Conservation (phyloP, 352 stramenopile genomes). For the Paralagenidium karlingii region DNA sequence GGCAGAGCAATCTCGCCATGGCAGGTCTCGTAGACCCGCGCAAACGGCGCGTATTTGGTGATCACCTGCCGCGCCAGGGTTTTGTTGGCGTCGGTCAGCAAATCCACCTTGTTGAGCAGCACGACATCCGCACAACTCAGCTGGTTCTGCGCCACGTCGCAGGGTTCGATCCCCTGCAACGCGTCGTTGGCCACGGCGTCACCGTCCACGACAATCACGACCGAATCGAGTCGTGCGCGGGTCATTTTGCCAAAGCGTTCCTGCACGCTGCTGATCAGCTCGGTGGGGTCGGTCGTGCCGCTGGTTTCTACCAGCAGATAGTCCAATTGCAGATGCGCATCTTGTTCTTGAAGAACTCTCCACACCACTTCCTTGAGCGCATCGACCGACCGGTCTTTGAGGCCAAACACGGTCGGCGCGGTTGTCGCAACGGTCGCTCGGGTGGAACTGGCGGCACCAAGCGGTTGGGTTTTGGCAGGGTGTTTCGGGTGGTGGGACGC, state of each 20-base stretch:
- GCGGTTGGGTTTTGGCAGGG: slow-evolving; percentile 13
- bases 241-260: slow-evolving; percentile 72
- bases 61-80: slow-evolving; percentile 17
- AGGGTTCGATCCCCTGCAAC: slow-evolving; percentile 8
- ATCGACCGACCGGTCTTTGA: slow-evolving; percentile 16
- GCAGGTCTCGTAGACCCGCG: slow-evolving; percentile 53
- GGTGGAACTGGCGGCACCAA: slow-evolving; percentile 9
- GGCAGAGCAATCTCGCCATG: slow-evolving; percentile 50
- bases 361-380: slow-evolving; percentile 70
- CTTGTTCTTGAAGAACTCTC: slow-evolving; percentile 24
- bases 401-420: slow-evolving; percentile 15
- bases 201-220: slow-evolving; percentile 65
- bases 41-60: slow-evolving; percentile 23
- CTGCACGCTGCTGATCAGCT: slow-evolving; percentile 47
- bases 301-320: slow-evolving; percentile 71
- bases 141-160: slow-evolving; percentile 37
- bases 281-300: slow-evolving; percentile 54
- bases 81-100: slow-evolving; percentile 23
- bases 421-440: slow-evolving; percentile 1
- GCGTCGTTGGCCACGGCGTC: slow-evolving; percentile 44
- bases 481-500: slow-evolving; percentile 14
- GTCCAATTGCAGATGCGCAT: slow-evolving; percentile 34
- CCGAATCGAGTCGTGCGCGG: slow-evolving; percentile 58
- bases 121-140: slow-evolving; percentile 63
- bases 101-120: slow-evolving; percentile 73